These are phyloP conservation scores for Musa troglodytarum DNA, from an alignment of 176 grass and related monocot genomes.

Conservation along the genomic window DNA sequence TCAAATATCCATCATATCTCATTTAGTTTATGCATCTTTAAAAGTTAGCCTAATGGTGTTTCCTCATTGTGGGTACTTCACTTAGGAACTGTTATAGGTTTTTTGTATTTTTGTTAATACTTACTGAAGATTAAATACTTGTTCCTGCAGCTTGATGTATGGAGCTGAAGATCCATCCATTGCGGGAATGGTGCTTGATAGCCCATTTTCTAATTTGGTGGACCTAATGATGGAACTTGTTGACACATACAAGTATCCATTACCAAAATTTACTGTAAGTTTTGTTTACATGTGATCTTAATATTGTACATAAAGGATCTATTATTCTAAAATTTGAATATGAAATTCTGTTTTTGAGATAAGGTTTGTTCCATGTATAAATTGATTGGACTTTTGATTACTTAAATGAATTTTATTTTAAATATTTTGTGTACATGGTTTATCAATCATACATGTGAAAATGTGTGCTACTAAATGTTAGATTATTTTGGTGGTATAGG, in stretches of 20 bases:
- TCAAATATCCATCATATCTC: not conserved
- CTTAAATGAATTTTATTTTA: no score
- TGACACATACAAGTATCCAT: constrained; percentile 97
- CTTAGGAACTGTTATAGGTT: not conserved
- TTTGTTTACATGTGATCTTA: not conserved
- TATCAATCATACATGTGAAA: no score
- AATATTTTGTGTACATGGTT: no score
- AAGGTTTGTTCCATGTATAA: no score
- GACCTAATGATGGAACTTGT: constrained; percentile 99
- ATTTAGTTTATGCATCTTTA: not conserved
- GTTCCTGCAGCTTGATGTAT: constrained; percentile 84
- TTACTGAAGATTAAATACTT: constrained; percentile 1
- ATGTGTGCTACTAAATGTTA: no score
- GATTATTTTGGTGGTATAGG: no score
- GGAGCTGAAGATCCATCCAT: constrained; percentile 99
- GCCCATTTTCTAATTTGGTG: constrained; percentile 96
- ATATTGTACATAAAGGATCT: not conserved
- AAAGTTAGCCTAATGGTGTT: not conserved
- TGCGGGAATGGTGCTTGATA: constrained; percentile 99
- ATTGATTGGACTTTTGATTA: not conserved
- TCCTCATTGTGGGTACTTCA: not conserved
- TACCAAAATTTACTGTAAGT: constrained; percentile 96
- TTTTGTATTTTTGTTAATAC: not conserved
- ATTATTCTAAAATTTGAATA: not conserved
- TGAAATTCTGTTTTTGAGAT: not conserved